A percentile compares a stretch with the other conserved stretches of the same genome.
Conservation (phyloP, 192 early-diverging fungal species). For the Entrophospora sp. region DNA sequence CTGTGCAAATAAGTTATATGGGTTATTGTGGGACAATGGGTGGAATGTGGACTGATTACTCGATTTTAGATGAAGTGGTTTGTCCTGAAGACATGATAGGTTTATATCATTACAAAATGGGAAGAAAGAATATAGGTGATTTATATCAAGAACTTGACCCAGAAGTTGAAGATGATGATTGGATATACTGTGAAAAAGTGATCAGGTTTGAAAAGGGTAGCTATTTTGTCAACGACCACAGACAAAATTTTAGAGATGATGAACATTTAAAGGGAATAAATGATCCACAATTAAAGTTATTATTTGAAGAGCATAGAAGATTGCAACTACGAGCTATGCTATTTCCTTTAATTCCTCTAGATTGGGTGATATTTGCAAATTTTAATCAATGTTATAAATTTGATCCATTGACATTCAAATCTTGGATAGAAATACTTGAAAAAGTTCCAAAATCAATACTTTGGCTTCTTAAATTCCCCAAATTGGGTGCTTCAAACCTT, state of each 20-base stretch:
- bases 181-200: conserved; percentile 82
- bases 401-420: conserved; percentile 76
- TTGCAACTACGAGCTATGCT: conserved; percentile 79
- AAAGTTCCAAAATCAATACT: conserved; percentile 75
- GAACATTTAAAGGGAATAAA: conserved; percentile 42
- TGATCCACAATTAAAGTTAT: conserved; percentile 50
- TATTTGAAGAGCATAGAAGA: conserved; percentile 67
- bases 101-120: conserved; percentile 25
- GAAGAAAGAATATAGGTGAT: conserved; percentile 14
- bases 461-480: conserved; percentile 89
- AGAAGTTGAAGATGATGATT: conserved; percentile 43
- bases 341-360: conserved; percentile 73
- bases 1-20: conserved; percentile 87
- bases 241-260: conserved; percentile 81
- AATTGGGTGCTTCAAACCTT: conserved; percentile 75
- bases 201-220: conserved; percentile 89
- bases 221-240: conserved; percentile 93
- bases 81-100: no score
- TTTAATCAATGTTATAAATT: conserved; percentile 98
- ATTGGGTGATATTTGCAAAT: conserved; percentile 88
- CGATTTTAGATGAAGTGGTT: conserved; percentile 68
- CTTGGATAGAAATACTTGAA: conserved; percentile 77
- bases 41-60: conserved; percentile 75
- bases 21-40: conserved; percentile 91
- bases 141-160: conserved; percentile 36